Conservation (phyloP, 495 filamentous ascomycete genomes). For the Penicillium arizonense region DNA sequence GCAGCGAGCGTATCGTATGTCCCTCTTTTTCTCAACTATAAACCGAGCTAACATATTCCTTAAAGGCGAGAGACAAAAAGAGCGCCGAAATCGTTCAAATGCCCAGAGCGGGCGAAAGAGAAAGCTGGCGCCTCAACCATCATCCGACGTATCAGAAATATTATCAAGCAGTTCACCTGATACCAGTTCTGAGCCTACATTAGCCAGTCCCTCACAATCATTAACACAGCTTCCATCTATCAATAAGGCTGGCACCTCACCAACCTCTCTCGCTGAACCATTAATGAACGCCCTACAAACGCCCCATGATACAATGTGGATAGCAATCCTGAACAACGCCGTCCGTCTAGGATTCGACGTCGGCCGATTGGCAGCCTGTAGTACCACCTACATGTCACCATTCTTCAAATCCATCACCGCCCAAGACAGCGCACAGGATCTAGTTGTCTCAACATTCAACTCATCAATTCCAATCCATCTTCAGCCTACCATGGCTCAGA, state of each 20-base stretch:
- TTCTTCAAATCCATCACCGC: conserved; percentile 32
- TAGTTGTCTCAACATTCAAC: conserved; percentile 21
- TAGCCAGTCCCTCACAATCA: too few species aligned
- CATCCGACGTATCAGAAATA: neutral
- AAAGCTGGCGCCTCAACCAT: conserved; percentile 5
- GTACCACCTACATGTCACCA: conserved; percentile 27
- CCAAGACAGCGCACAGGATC: conserved; percentile 19
- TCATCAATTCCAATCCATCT: conserved; percentile 34
- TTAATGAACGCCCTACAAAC: conserved; percentile 14
- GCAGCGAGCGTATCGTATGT: conserved; percentile 41
- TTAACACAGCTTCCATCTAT: too few species aligned
- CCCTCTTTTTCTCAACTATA: neutral
- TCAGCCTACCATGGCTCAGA: conserved; percentile 43
- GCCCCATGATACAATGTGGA: conserved; percentile 5
- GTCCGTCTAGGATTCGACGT: conserved; percentile 28
- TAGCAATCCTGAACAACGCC: conserved; percentile 37
- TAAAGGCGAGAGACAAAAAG: conserved; percentile 13
- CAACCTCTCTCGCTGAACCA: conserved; percentile 1
- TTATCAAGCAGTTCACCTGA: neutral
- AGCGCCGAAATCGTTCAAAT: conserved; percentile 9
- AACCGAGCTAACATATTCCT: neutral
- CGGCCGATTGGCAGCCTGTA: conserved; percentile 21
- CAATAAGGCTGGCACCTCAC: neutral
- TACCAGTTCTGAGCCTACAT: neutral
- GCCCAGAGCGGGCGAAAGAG: neutral